phyloP scores from a whole-genome alignment of 257 asterid species.

The Solanum bukasovii region DNA sequence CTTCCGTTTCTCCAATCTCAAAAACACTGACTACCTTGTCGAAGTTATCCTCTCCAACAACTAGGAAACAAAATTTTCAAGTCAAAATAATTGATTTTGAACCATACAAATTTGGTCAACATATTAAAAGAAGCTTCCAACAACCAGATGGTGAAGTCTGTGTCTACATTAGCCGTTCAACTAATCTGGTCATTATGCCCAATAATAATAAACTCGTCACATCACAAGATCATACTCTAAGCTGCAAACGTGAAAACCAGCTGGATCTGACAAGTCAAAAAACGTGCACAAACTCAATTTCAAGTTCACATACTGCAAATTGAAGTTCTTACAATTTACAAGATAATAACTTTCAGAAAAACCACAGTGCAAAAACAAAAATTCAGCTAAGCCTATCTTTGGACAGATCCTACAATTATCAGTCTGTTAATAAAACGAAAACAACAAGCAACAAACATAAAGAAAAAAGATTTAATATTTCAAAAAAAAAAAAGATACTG shows the following conservation, averaged over 20 bases:
- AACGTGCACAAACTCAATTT: neutral
- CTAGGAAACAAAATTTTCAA: slow-evolving; percentile 4
- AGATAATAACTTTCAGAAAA: neutral
- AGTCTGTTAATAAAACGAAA: neutral
- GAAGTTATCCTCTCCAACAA: neutral
- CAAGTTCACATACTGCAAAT: neutral
- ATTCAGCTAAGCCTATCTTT: neutral
- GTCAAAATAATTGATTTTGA: slow-evolving; percentile 22
- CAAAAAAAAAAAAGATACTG: neutral
- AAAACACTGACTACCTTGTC: neutral
- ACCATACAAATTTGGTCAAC: slow-evolving; percentile 15
- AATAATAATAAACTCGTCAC: neutral
- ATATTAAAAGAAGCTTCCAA: slow-evolving; percentile 13
- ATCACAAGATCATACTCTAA: slow-evolving; percentile 2
- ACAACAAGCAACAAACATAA: neutral
- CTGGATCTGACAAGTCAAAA: slow-evolving; percentile 33
- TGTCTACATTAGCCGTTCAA: slow-evolving; percentile 6
- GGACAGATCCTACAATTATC: neutral
- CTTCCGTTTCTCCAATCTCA: slow-evolving; percentile 2
- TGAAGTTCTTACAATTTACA: neutral
- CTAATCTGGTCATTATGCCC: neutral
- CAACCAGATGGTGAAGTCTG: slow-evolving; percentile 14
- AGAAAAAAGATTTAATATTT: neutral
- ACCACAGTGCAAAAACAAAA: neutral
- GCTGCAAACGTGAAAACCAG: slow-evolving; percentile 15